Evolutionary conservation across 1,139 yeast genomes (phyloP).

Genomic region (Blastobotrys petasosporus): DNA sequence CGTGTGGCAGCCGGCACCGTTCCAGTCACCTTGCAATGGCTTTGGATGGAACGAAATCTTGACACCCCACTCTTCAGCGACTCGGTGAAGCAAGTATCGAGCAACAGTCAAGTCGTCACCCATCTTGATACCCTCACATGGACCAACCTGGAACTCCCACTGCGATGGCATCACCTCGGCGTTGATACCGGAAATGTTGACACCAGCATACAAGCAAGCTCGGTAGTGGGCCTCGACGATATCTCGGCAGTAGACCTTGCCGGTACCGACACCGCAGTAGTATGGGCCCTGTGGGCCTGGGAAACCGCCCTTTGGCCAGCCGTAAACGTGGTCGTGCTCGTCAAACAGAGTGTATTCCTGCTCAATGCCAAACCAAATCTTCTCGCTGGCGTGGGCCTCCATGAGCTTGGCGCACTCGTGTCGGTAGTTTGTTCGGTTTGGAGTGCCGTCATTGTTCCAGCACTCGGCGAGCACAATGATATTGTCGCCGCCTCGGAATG

Average conservation of each 20-base stretch:
- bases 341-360: constrained; percentile 98
- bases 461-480: constrained; percentile 91
- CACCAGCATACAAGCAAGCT: constrained; percentile 91
- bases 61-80: constrained; percentile 98
- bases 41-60: constrained; percentile 99
- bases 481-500: constrained; percentile 97
- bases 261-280: constrained; percentile 99
- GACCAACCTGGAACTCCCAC: constrained; percentile 99
- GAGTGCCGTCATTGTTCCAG: constrained; percentile 98
- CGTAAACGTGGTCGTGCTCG: constrained; percentile 82
- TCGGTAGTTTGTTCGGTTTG: constrained; percentile 97
- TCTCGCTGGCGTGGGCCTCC: constrained; percentile 82
- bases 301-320: constrained; percentile 99
- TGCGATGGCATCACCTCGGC: constrained; percentile 99
- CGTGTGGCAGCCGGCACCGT: constrained; percentile 99
- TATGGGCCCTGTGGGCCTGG: constrained; percentile 99
- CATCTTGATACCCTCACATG: constrained; percentile 91
- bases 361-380: constrained; percentile 96
- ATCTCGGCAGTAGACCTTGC: constrained; percentile 96
- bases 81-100: constrained; percentile 85
- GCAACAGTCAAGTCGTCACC: constrained; percentile 98
- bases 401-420: constrained; percentile 94
- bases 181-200: constrained; percentile 88
- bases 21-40: constrained; percentile 96
- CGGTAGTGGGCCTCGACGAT: constrained; percentile 98